phyloP scores from a whole-genome alignment of 768 basidiomycete species.

The Mycena latifolia region DNA sequence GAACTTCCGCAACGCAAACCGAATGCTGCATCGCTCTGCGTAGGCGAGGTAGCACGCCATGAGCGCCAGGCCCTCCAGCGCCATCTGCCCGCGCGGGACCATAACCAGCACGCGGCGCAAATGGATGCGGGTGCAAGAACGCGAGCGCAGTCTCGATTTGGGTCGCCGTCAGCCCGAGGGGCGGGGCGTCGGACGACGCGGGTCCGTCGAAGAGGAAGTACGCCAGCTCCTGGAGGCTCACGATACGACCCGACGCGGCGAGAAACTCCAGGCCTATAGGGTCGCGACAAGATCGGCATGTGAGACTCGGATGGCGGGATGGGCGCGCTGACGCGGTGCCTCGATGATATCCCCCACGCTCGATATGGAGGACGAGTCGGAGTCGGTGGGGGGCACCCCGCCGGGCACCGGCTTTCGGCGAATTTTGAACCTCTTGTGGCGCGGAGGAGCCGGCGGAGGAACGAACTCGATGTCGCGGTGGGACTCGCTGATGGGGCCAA shows the following conservation, averaged over 20 bases:
- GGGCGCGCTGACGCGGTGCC: neutral
- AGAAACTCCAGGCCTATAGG: slow-evolving; percentile 24
- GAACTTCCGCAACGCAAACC: slow-evolving; percentile 17
- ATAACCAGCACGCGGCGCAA: slow-evolving; percentile 30
- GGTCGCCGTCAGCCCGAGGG: slow-evolving; percentile 13
- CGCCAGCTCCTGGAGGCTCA: slow-evolving; percentile 15
- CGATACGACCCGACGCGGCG: slow-evolving; percentile 13
- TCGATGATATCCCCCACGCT: neutral
- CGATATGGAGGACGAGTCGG: neutral
- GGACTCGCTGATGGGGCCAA: slow-evolving; percentile 10
- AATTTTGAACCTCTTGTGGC: neutral
- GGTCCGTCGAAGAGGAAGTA: slow-evolving; percentile 20
- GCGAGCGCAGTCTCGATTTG: slow-evolving; percentile 19
- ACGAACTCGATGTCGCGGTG: slow-evolving; percentile 8
- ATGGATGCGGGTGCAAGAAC: slow-evolving; percentile 32
- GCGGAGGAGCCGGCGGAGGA: neutral
- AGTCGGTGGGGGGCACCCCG: neutral
- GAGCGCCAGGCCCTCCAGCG: slow-evolving; percentile 26
- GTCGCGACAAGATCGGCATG: slow-evolving; percentile 21
- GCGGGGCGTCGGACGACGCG: neutral
- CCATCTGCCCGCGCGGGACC: slow-evolving; percentile 19
- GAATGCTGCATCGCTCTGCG: slow-evolving; percentile 5
- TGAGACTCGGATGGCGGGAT: slow-evolving; percentile 1
- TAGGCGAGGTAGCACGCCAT: slow-evolving; percentile 25
- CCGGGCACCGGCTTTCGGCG: slow-evolving; percentile 5